Conservation (phyloP, 306 rosid species). For the Castanea mollissima region DNA sequence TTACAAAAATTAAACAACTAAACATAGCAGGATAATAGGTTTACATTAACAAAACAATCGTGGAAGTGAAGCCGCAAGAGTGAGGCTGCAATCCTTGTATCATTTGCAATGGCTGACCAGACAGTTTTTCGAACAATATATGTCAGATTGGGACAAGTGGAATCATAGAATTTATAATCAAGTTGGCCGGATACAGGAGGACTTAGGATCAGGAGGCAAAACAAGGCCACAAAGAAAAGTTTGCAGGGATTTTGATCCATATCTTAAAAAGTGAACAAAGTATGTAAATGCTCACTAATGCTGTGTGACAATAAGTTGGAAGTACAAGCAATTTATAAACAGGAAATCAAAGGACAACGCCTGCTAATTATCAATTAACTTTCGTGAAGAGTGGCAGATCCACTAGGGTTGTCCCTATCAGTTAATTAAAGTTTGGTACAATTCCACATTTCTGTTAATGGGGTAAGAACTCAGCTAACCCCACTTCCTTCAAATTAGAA, state of each 20-base stretch:
- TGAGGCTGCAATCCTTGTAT: slow-evolving; percentile 84
- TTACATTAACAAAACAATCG: slow-evolving; percentile 81
- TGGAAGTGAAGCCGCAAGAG: slow-evolving; percentile 96
- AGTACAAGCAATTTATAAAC: slow-evolving; percentile 34
- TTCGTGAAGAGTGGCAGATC: slow-evolving; percentile 47
- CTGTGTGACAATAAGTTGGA: slow-evolving; percentile 17
- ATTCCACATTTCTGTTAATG: slow-evolving; percentile 34
- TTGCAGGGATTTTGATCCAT: slow-evolving; percentile 37
- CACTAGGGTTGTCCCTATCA: slow-evolving; percentile 46
- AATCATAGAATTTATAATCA: slow-evolving; percentile 59
- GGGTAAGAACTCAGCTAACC: slow-evolving; percentile 1
- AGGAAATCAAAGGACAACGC: background rate
- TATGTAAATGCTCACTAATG: slow-evolving; percentile 19
- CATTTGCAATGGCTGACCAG: slow-evolving; percentile 65
- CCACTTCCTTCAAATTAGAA: slow-evolving; percentile 21
- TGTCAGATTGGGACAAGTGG: slow-evolving; percentile 60
- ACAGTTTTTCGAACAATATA: slow-evolving; percentile 55
- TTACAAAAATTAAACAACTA: background rate
- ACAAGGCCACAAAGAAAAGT: slow-evolving; percentile 28
- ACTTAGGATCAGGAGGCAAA: slow-evolving; percentile 47
- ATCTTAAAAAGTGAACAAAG: background rate
- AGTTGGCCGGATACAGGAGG: slow-evolving; percentile 62
- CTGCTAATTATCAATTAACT: slow-evolving; percentile 1
- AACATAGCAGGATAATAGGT: background rate
- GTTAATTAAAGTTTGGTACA: slow-evolving; percentile 35